A percentile compares a stretch with the other conserved stretches of the same genome.
Evolutionary conservation across 768 basidiomycete genomes (phyloP).

Genomic region (Tulasnella sp.): DNA sequence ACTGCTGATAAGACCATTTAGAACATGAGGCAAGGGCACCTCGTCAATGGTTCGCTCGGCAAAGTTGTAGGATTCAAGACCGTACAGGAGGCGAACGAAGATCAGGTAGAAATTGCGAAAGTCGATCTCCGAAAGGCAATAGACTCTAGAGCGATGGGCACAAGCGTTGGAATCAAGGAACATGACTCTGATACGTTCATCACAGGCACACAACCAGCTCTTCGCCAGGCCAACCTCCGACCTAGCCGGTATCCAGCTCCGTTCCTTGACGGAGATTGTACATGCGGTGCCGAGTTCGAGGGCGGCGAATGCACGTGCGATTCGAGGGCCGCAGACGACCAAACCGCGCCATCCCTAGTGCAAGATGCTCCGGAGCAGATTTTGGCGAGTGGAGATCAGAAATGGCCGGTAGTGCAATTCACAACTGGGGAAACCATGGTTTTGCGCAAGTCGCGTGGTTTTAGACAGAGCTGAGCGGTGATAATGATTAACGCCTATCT

Average conservation of each 20-base stretch:
- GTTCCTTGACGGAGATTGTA: not conserved
- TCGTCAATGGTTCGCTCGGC: constrained; percentile 72
- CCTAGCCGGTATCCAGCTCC: not conserved
- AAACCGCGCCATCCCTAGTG: not conserved
- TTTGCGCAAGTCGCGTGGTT: constrained; percentile 36
- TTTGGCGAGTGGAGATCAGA: not conserved
- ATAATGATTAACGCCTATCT: not conserved
- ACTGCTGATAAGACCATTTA: constrained; percentile 36
- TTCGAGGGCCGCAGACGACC: not conserved
- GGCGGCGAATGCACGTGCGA: not conserved
- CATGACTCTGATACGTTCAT: not conserved
- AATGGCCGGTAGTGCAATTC: constrained; percentile 63
- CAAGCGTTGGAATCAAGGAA: not conserved
- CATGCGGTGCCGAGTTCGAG: not conserved
- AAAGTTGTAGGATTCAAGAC: constrained; percentile 50
- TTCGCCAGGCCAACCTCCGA: not conserved
- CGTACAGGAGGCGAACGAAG: constrained; percentile 44
- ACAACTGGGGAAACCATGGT: constrained; percentile 48
- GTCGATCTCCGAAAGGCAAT: not conserved
- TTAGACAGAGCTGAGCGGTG: not conserved
- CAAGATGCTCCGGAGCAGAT: constrained; percentile 2
- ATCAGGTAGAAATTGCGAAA: constrained; percentile 31
- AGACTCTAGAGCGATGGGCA: not conserved
- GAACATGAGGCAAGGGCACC: constrained; percentile 64
- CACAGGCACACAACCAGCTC: not conserved